Evolutionary conservation across 352 stramenopile species (phyloP).

Genomic region (Bremia lactucae): DNA sequence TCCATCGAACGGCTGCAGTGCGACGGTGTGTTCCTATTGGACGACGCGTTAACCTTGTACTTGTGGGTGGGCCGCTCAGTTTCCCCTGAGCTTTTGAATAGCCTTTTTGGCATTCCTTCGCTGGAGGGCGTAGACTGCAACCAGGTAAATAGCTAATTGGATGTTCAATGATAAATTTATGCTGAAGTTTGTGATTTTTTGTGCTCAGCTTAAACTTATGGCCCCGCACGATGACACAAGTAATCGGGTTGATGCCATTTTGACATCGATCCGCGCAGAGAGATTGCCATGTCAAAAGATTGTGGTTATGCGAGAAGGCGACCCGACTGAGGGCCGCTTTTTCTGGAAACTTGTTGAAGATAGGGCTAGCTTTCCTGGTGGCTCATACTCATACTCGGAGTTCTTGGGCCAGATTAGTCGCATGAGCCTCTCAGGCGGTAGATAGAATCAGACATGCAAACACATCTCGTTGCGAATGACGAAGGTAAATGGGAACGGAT

Average conservation of each 20-base stretch:
- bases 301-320: slow-evolving; percentile 90
- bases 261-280: slow-evolving; percentile 84
- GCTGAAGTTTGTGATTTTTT: not conserved
- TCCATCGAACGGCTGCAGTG: slow-evolving; percentile 90
- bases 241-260: slow-evolving; percentile 78
- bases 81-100: slow-evolving; percentile 76
- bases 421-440: slow-evolving; percentile 41
- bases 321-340: slow-evolving; percentile 90
- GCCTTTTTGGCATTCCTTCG: slow-evolving; percentile 90
- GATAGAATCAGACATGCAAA: slow-evolving; percentile 37
- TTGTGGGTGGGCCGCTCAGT: slow-evolving; percentile 93
- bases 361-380: slow-evolving; percentile 93
- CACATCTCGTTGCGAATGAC: slow-evolving; percentile 8
- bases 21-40: slow-evolving; percentile 94
- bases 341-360: slow-evolving; percentile 98
- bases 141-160: slow-evolving; percentile 40
- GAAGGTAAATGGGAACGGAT: slow-evolving; percentile 15
- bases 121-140: slow-evolving; percentile 92
- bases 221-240: slow-evolving; percentile 78
- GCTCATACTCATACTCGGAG: slow-evolving; percentile 96
- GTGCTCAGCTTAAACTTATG: slow-evolving; percentile 54
- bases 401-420: slow-evolving; percentile 89
- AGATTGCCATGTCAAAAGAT: slow-evolving; percentile 75
- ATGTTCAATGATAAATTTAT: too few species aligned
- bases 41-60: slow-evolving; percentile 93